phyloP scores from a whole-genome alignment of 78 protist species.

The Bigelowiella natans region DNA sequence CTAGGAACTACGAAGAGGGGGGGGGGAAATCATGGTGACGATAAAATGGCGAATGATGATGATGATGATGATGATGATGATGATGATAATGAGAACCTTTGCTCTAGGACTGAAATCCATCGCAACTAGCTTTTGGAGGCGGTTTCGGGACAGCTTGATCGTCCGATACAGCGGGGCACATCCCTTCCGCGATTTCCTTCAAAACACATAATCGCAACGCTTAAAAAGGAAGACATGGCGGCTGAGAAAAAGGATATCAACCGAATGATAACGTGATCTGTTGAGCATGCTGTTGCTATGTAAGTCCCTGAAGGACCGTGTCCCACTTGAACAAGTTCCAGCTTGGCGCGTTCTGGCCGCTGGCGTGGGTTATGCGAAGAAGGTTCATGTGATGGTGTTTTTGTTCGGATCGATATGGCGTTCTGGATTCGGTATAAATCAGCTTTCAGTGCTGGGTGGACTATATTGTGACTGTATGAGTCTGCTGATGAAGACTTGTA shows the following conservation, averaged over 20 bases:
- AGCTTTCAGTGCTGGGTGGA: too few relatives aligned
- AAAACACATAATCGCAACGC: neutral
- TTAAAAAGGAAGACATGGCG: neutral
- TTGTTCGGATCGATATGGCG: too few relatives aligned
- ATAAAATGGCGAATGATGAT: neutral
- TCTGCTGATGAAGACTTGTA: too few relatives aligned
- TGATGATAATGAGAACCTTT: neutral
- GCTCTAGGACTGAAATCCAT: neutral
- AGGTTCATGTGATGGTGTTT: too few relatives aligned
- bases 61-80: neutral
- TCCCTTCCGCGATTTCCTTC: neutral
- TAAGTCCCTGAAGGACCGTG: neutral
- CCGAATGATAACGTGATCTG: neutral
- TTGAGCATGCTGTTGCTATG: neutral
- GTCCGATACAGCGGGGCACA: neutral
- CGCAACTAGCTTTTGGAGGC: neutral
- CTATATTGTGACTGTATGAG: too few relatives aligned
- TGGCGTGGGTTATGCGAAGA: too few relatives aligned
- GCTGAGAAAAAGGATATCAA: neutral
- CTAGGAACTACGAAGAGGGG: neutral
- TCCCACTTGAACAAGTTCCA: neutral
- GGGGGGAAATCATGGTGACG: neutral
- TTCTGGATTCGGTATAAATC: too few relatives aligned
- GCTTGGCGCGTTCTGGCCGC: neutral
- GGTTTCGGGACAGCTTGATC: neutral